These are phyloP conservation scores for Wickerhamomyces rabaulensis DNA, from an alignment of 805 yeast species.

Conservation along the genomic window DNA sequence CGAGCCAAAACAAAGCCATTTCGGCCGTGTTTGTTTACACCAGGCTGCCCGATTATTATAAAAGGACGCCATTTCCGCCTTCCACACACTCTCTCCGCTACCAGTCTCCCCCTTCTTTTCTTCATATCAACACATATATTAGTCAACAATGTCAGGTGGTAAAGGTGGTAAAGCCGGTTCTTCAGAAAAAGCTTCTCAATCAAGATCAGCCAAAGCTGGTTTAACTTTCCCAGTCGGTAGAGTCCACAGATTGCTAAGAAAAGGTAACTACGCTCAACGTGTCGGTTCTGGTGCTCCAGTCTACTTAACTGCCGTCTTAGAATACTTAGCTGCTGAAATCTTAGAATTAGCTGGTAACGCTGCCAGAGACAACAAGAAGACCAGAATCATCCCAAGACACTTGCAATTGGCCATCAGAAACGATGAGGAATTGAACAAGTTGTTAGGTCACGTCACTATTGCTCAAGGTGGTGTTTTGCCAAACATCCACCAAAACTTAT, in stretches of 20 bases:
- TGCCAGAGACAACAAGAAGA: conserved; percentile 90
- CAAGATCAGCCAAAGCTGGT: conserved; percentile 98
- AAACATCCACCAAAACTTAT: conserved; percentile 71
- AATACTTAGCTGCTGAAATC: conserved; percentile 96
- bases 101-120: not conserved
- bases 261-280: conserved; percentile 97
- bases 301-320: conserved; percentile 93
- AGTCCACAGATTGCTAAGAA: conserved; percentile 94
- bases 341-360: conserved; percentile 98
- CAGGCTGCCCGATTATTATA: not conserved
- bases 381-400: conserved; percentile 97
- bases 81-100: not conserved
- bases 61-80: not conserved
- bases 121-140: conserved; percentile 8
- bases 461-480: conserved; percentile 99
- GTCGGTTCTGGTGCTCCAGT: conserved; percentile 99
- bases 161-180: conserved; percentile 91
- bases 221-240: conserved; percentile 99
- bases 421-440: conserved; percentile 93
- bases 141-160: conserved; percentile 55
- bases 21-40: not conserved
- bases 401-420: conserved; percentile 96
- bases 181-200: conserved; percentile 91
- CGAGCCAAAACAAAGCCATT: conserved; percentile 1
- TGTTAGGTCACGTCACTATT: conserved; percentile 91